Evolutionary conservation across 495 filamentous ascomycete genomes (phyloP).

Genomic region (Penicillium roqueforti): DNA sequence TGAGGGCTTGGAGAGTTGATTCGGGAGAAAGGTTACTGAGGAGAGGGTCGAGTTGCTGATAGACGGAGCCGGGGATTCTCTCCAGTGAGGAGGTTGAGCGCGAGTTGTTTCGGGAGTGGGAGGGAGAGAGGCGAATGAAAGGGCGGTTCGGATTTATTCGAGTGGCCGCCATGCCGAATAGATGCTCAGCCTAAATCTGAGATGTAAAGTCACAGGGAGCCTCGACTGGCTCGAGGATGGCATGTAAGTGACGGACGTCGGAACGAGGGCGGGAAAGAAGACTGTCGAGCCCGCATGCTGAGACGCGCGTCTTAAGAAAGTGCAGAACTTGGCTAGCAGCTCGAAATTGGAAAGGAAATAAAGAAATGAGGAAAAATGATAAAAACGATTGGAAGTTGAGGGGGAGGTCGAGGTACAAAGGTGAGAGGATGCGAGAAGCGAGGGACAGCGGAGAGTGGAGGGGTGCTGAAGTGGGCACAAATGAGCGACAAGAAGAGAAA

Average conservation of each 20-base stretch:
- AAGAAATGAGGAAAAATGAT: constrained; percentile 4
- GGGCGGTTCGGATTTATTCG: constrained; percentile 26
- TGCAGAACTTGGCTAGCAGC: constrained; percentile 3
- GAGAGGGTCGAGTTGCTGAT: constrained; percentile 45
- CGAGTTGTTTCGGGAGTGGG: constrained; percentile 24
- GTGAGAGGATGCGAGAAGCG: constrained; percentile 1
- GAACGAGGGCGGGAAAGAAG: constrained; percentile 18
- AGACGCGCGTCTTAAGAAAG: constrained; percentile 15
- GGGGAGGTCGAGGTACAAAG: neutral
- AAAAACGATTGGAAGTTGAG: constrained; percentile 1
- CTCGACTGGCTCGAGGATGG: constrained; percentile 14
- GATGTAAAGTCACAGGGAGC: constrained; percentile 15
- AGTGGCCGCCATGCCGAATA: constrained; percentile 37
- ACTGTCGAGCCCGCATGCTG: constrained; percentile 33
- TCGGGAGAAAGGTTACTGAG: constrained; percentile 53
- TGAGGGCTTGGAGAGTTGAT: constrained; percentile 52
- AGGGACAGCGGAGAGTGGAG: neutral
- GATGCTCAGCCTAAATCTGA: constrained; percentile 9
- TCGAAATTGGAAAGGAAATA: neutral
- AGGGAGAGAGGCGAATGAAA: constrained; percentile 29
- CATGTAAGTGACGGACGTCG: constrained; percentile 23
- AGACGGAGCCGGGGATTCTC: constrained; percentile 25
- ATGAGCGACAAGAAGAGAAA: constrained; percentile 3
- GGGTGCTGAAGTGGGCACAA: neutral
- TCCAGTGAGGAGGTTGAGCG: constrained; percentile 29